phyloP scores from a whole-genome alignment of 345 rosid species.

The Eutrema yunnanense region DNA sequence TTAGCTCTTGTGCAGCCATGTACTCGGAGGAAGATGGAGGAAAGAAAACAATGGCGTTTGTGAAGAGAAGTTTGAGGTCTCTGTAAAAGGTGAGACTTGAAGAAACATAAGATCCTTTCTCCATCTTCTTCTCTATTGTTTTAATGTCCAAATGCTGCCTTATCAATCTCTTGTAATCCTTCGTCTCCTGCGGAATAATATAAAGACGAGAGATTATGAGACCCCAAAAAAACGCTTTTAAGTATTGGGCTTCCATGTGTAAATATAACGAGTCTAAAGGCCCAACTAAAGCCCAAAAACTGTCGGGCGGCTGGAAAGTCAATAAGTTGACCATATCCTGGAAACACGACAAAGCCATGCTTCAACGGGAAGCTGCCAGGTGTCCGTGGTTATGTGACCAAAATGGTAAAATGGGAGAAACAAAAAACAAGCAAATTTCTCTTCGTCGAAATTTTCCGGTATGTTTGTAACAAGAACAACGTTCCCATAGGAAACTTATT shows the following conservation, averaged over 20 bases:
- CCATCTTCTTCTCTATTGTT: conserved; percentile 43
- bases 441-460: background rate
- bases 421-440: background rate
- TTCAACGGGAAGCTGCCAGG: conserved; percentile 30
- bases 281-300: conserved; percentile 11
- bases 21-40: conserved; percentile 44
- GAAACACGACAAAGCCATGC: conserved; percentile 22
- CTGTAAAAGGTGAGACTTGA: conserved; percentile 42
- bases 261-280: background rate
- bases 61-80: conserved; percentile 64
- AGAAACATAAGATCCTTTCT: conserved; percentile 43
- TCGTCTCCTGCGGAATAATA: conserved; percentile 32
- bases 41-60: conserved; percentile 59
- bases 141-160: conserved; percentile 61
- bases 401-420: background rate
- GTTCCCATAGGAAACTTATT: background rate
- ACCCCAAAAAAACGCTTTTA: background rate
- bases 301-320: conserved; percentile 10
- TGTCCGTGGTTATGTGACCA: conserved; percentile 3
- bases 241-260: background rate
- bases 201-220: background rate
- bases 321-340: conserved; percentile 26
- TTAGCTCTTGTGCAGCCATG: conserved; percentile 45
- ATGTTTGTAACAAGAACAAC: background rate
- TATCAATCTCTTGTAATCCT: conserved; percentile 38